Conservation (phyloP, 2,329 filamentous ascomycete species). For the Penicillium fuscoglaucum region DNA sequence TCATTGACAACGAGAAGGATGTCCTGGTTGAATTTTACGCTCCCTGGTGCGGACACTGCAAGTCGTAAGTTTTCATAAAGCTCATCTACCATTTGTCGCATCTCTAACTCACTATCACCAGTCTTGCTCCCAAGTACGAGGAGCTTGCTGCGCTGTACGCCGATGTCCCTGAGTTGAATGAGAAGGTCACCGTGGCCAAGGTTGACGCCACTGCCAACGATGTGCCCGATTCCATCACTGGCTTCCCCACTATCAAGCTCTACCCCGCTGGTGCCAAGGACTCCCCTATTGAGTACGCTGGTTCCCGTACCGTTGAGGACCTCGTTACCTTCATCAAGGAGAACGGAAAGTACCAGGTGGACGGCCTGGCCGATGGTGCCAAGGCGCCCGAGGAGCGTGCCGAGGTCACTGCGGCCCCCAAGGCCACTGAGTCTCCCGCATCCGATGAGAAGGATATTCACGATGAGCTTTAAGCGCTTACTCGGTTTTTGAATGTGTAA, state of each 20-base stretch:
- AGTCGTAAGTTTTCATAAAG: conserved; percentile 50
- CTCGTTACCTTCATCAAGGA: conserved; percentile 89
- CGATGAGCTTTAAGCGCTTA: conserved; percentile 42
- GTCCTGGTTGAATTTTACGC: conserved; percentile 98
- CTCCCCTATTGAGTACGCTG: conserved; percentile 80
- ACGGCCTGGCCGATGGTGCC: conserved; percentile 59
- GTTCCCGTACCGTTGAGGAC: conserved; percentile 86
- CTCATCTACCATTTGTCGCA: background rate
- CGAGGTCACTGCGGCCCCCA: conserved; percentile 26
- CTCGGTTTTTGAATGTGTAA: conserved; percentile 8
- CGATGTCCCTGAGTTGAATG: conserved; percentile 49
- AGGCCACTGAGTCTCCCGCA: conserved; percentile 25
- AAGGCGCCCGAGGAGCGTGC: conserved; percentile 54
- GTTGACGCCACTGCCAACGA: conserved; percentile 96
- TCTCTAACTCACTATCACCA: conserved; percentile 22
- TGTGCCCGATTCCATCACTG: conserved; percentile 92
- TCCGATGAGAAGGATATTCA: conserved; percentile 34
- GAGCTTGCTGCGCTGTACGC: conserved; percentile 61
- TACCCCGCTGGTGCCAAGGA: conserved; percentile 89
- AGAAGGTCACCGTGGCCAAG: conserved; percentile 74
- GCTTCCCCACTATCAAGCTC: conserved; percentile 99
- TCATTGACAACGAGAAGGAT: conserved; percentile 93
- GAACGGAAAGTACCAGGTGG: conserved; percentile 86
- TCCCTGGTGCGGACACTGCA: conserved; percentile 75
- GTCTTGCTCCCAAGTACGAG: conserved; percentile 67